These are phyloP conservation scores for Pontederia crassipes DNA, from an alignment of 176 grass and related monocot species.

Conservation along the genomic window DNA sequence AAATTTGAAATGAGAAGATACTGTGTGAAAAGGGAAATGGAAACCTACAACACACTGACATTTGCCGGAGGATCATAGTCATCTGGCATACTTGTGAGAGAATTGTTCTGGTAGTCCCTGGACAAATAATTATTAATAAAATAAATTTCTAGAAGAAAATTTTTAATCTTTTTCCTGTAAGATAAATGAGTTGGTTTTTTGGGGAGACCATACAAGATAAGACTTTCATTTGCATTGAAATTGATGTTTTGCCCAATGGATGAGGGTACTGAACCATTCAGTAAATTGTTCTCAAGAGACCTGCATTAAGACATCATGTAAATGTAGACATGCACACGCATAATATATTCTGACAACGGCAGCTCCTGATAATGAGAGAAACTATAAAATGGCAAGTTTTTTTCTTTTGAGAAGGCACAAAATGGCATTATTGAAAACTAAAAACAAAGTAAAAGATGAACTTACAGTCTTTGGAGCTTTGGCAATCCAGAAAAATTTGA, in stretches of 20 bases:
- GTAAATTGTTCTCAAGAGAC: conserved; percentile 40
- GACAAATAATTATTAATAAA: conserved; percentile 8
- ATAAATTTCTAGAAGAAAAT: no score
- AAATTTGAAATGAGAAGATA: conserved; percentile 1
- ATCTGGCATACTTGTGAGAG: conserved; percentile 46
- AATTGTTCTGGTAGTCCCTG: conserved; percentile 88
- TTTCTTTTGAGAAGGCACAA: no score
- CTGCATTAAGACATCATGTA: conserved; percentile 28
- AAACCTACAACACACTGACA: conserved; percentile 59
- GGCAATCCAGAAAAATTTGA: conserved; percentile 57
- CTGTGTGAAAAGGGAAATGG: conserved; percentile 10
- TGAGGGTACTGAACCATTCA: conserved; percentile 41
- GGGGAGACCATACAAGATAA: conserved; percentile 62
- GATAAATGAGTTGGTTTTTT: no score
- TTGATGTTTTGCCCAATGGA: conserved; percentile 63
- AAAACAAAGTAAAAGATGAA: neutral
- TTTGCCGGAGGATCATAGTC: conserved; percentile 44
- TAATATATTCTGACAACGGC: neutral
- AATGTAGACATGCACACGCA: neutral
- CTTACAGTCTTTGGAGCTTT: conserved; percentile 86
- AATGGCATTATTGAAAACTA: neutral
- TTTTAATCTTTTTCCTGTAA: no score
- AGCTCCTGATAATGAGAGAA: neutral
- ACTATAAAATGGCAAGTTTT: no score
- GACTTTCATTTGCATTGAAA: conserved; percentile 47